Base-by-base conservation (phyloP, 768 basidiomycete species). In the Pleurotus djamor region DNA sequence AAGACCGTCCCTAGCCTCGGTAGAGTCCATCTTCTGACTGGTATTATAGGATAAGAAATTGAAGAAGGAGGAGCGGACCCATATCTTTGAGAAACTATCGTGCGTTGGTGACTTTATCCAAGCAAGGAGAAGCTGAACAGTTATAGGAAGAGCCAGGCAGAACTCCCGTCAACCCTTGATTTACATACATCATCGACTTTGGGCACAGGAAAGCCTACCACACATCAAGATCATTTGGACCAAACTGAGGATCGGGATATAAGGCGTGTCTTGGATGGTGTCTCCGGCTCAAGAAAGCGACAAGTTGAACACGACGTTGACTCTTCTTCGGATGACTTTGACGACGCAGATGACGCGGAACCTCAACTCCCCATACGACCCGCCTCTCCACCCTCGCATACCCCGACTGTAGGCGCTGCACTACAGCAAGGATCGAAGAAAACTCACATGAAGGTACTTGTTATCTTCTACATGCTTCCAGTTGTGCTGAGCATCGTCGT, bases 151-250 rank as follows among this genome's bases (percentile, higher is more conserved):
- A 88, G 84, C 43, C 94, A 96, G 74, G 85, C 89, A 2, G 77
- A 87, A 37, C 73, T 90, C 45, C 76, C 81, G 5, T 74, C 79
- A 12, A 79, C 83, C 32, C 69, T 88, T 12, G 70, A 82, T 17
- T 76, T 97, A 28, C 86, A 91, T 51, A 88, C 93, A 0, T 94
- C 95, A 14, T 83, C 94, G 5, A 89, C 88, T 1, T 83, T 97
- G 57, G 94, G 94, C 13, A 88, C 93, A 1, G 89, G 89, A 10
- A 87, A 81, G 66, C 67, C 76, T 3, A 67, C 72, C 2, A 89
- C 91, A 2, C 82, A 87, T 61, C 80, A 83, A 43, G 83, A 89
- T 51, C 80, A 75, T 4, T 67, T 83, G 28, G 87, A 87, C 28
- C 82, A 76, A 61, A 66, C 72, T 5, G 89, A 91, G 66, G 84